Conservation (phyloP, 306 rosid genomes). For the Lathyrus aphaca region DNA sequence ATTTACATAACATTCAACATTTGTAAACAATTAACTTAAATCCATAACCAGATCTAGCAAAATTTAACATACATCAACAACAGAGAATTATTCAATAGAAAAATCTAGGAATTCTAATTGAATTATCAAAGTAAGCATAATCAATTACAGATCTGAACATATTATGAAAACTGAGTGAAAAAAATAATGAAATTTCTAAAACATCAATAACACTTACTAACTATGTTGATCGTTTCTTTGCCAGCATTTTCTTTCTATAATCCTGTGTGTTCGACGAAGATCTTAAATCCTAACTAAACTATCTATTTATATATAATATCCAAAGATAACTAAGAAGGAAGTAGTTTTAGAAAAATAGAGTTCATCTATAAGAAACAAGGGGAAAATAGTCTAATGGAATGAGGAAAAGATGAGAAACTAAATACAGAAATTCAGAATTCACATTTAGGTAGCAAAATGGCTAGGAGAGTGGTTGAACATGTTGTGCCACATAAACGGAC, state of each 20-base stretch:
- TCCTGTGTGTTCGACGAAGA: no score
- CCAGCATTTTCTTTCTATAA: no score
- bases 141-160: constrained; percentile 37
- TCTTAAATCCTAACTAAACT: no score
- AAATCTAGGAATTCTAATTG: constrained; percentile 43
- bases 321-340: no score
- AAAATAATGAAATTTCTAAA: no score
- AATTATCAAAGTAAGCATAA: constrained; percentile 13
- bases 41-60: constrained; percentile 54
- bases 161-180: not conserved
- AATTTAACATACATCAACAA: constrained; percentile 20
- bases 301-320: no score
- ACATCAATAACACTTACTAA: no score
- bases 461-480: constrained; percentile 95
- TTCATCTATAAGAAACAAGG: constrained; percentile 26
- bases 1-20: not conserved
- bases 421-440: constrained; percentile 37
- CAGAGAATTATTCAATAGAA: not conserved
- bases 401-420: constrained; percentile 1
- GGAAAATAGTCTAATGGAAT: not conserved
- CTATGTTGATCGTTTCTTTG: no score
- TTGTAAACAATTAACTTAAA: constrained; percentile 19
- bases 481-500: constrained; percentile 98
- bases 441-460: constrained; percentile 71
- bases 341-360: not conserved